phyloP scores from a whole-genome alignment of 352 stramenopile species.

The Globisporangium carolinianum region DNA sequence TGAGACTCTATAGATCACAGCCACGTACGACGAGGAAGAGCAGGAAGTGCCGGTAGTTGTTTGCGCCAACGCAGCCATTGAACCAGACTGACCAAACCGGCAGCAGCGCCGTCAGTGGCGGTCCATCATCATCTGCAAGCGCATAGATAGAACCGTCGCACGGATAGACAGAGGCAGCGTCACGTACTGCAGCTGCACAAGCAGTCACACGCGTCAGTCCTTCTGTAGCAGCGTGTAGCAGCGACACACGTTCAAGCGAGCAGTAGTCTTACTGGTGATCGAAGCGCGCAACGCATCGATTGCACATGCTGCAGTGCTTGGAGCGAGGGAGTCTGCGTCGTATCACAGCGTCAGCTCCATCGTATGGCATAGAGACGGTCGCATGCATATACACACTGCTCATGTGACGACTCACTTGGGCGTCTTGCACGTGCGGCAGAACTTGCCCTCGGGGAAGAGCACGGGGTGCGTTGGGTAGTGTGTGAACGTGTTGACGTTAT shows the following conservation, averaged over 20 bases:
- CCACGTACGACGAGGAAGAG: constrained; percentile 40
- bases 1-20: neutral
- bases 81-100: constrained; percentile 50
- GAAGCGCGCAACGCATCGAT: constrained; percentile 84
- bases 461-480: constrained; percentile 75
- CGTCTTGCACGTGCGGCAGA: constrained; percentile 84
- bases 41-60: constrained; percentile 50
- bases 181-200: constrained; percentile 27
- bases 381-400: too few relatives aligned
- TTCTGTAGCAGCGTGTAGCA: neutral
- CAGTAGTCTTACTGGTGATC: constrained; percentile 76
- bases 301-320: constrained; percentile 88
- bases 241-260: too few relatives aligned
- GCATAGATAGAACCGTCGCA: neutral
- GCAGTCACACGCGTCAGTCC: neutral
- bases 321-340: constrained; percentile 58
- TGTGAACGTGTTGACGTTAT: constrained; percentile 43
- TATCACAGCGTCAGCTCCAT: neutral
- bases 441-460: constrained; percentile 73
- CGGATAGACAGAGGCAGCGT: neutral
- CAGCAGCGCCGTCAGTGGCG: neutral
- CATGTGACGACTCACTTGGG: constrained; percentile 45
- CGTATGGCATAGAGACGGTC: too few relatives aligned
- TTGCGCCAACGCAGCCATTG: constrained; percentile 75
- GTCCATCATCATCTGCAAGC: neutral